These are phyloP conservation scores for Leccinum sublutescens DNA, from an alignment of 768 basidiomycete genomes.

Conservation along the genomic window DNA sequence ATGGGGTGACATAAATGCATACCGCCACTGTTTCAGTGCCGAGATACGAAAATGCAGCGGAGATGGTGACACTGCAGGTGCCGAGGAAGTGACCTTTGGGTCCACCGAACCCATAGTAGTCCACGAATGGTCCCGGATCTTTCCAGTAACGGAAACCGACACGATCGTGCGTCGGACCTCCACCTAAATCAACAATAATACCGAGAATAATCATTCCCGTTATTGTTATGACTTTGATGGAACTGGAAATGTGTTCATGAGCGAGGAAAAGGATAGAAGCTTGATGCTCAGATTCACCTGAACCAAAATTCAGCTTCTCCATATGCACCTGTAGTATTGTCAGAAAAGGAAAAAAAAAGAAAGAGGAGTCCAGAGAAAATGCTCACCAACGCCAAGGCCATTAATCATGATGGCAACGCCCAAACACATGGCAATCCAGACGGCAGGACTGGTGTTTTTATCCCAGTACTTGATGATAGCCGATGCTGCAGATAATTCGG, in stretches of 20 bases:
- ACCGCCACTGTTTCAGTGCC: constrained; percentile 55
- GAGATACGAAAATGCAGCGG: constrained; percentile 56
- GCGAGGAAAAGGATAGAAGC: not conserved
- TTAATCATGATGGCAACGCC: constrained; percentile 50
- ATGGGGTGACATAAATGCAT: constrained; percentile 5
- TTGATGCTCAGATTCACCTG: constrained; percentile 18
- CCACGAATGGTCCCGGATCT: constrained; percentile 54
- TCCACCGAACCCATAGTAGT: constrained; percentile 41
- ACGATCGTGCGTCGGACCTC: constrained; percentile 50
- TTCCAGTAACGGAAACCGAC: constrained; percentile 45
- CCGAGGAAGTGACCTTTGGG: constrained; percentile 51
- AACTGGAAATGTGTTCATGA: constrained; percentile 23
- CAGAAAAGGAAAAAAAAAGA: not conserved
- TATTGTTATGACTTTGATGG: constrained; percentile 51
- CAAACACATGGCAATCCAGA: constrained; percentile 53
- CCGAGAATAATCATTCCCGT: constrained; percentile 42
- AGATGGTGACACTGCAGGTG: constrained; percentile 51
- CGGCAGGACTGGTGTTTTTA: constrained; percentile 38
- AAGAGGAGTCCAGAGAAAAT: not conserved
- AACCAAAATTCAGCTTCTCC: constrained; percentile 50
- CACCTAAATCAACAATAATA: constrained; percentile 48
- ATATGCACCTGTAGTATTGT: constrained; percentile 27
- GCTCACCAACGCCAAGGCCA: constrained; percentile 38
- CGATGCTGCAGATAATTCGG: constrained; percentile 50
- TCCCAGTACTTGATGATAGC: constrained; percentile 52